phyloP scores from a whole-genome alignment of 306 rosid species.

The Vigna radiata region DNA sequence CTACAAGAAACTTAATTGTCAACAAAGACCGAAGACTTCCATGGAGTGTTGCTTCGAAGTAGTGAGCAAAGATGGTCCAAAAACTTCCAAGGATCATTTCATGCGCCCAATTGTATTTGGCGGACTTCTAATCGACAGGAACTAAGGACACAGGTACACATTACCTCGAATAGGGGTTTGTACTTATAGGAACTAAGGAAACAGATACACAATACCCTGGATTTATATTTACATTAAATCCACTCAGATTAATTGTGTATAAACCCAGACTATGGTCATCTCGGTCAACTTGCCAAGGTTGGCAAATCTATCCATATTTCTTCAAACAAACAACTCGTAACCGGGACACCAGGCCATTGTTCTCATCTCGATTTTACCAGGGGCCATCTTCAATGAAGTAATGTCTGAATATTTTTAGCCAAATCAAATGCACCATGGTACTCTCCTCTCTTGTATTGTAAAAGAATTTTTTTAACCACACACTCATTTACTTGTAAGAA shows the following conservation, averaged over 20 bases:
- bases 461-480: conserved; percentile 46
- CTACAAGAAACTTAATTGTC: conserved; percentile 43
- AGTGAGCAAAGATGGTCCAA: conserved; percentile 39
- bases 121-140: conserved; percentile 42
- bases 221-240: conserved; percentile 56
- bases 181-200: conserved; percentile 37
- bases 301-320: conserved; percentile 47
- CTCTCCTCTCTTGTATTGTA: conserved; percentile 44
- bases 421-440: conserved; percentile 50
- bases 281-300: conserved; percentile 46
- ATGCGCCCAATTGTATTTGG: conserved; percentile 42
- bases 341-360: conserved; percentile 38
- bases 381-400: conserved; percentile 49
- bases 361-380: conserved; percentile 33
- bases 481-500: conserved; percentile 51
- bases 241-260: conserved; percentile 38
- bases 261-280: conserved; percentile 44
- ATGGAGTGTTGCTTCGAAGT: conserved; percentile 33
- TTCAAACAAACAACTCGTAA: conserved; percentile 43
- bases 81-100: conserved; percentile 41
- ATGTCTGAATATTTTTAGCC: conserved; percentile 47
- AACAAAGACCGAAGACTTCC: conserved; percentile 28
- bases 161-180: conserved; percentile 37
- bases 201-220: conserved; percentile 43
- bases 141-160: conserved; percentile 39